A percentile compares a stretch with the other conserved stretches of the same genome.
These are phyloP conservation scores for Candida incommunis DNA, from an alignment of 805 yeast species.

Conservation along the genomic window DNA sequence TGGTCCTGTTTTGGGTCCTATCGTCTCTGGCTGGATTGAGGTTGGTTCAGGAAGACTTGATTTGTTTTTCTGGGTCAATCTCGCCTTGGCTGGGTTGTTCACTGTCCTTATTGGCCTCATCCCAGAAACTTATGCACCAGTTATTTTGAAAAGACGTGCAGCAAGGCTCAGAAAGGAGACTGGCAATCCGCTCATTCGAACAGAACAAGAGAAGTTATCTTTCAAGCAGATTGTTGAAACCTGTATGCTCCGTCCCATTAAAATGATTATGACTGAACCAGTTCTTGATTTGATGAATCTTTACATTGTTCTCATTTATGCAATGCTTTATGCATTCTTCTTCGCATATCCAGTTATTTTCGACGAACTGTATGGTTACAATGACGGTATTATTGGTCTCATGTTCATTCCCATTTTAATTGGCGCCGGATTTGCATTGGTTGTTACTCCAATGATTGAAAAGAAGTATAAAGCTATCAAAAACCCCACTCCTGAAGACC, in stretches of 20 bases:
- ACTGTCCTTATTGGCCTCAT: conserved; percentile 50
- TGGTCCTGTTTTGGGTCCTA: conserved; percentile 84
- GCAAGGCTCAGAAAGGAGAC: conserved; percentile 57
- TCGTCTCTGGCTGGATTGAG: conserved; percentile 75
- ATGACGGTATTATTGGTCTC: conserved; percentile 67
- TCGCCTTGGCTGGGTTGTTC: conserved; percentile 82
- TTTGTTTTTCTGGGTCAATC: conserved; percentile 75
- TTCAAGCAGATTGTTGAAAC: conserved; percentile 52
- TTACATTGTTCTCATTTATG: conserved; percentile 78
- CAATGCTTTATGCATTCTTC: conserved; percentile 85
- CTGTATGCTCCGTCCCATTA: conserved; percentile 62
- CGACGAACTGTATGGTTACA: conserved; percentile 52
- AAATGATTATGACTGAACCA: conserved; percentile 65
- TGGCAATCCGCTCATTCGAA: conserved; percentile 76
- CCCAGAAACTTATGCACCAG: conserved; percentile 94
- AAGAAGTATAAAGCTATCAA: conserved; percentile 38
- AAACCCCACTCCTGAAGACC: conserved; percentile 40
- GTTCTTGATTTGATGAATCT: conserved; percentile 72
- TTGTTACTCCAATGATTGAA: conserved; percentile 66
- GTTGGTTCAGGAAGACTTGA: conserved; percentile 50
- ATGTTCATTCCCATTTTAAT: conserved; percentile 85
- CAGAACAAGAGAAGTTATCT: conserved; percentile 75
- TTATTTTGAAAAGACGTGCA: conserved; percentile 62
- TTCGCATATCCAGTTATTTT: conserved; percentile 91
- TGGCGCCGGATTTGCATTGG: conserved; percentile 65